Base-by-base conservation (phyloP, 2,329 filamentous ascomycete genomes). In the Dactylellina cionopaga region DNA sequence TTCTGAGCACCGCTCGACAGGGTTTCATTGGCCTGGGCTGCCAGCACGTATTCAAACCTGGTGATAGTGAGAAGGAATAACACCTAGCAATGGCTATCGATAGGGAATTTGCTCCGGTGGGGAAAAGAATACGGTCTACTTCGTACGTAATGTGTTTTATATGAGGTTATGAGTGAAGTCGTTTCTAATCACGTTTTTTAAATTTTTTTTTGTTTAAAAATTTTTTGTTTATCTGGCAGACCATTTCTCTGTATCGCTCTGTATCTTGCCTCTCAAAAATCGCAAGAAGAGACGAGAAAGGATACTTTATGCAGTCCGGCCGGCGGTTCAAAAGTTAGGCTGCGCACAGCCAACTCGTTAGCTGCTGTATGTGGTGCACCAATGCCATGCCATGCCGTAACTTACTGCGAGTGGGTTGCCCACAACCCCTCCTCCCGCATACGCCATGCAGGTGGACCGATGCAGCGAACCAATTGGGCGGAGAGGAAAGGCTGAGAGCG, bases 391-490 rank as follows among this genome's bases (percentile, higher is more conserved):
- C 35, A 64, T 64, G 60, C 60, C 47, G 49, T 47, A 9, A 19
- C 13, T 24, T n/a, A 9, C 44, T 52, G 59, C 37, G 31, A 51
- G 46, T 9, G 29, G 41, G 47, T 56, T 43, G 27, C 41, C 51
- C 49, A 47, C 47, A 55, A 7, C 17, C 46, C 41, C 27, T 22
- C 35, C 47, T 64, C 62, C 62, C 62, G 62, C 62, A 66, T 58
- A 66, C 41, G 62, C 62, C 62, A 71, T 64, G 66, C 66, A 64
- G 66, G 66, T 71, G 66, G 66, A 19, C 58, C 66, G 58, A 71
- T 64, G 66, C 41, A 71, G 66, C 58, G 58, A 71, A 71, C 58
- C 64, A 71, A 71, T 71, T 71, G 66, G 66, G 66, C 43, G 43
- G 56, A 15, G 47, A 9, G 39, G 29, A 41, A 59, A 52, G 54